Evolutionary conservation across 1,284 basidiomycete genomes (phyloP), one percentile per base, ranked within the genome.

Genomic region (Cryptococcus sp.): DNA sequence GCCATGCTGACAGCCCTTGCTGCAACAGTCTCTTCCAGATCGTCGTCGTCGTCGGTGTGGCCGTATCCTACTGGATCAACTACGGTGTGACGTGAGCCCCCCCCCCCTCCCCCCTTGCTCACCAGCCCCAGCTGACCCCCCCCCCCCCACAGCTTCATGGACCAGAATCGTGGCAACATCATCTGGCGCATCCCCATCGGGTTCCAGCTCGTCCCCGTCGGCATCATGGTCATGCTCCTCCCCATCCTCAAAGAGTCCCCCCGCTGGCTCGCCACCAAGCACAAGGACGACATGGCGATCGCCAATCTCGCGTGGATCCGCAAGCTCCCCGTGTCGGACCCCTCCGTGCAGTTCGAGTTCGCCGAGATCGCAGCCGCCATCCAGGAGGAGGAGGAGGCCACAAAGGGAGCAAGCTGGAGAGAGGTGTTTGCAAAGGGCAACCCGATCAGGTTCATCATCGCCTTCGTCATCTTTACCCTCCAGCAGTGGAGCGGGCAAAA

Each of bases 11-110:
- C 24, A n/a, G 11, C 11, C 24, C 20, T 2, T 20, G 21, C 21
- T 23, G 16, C n/a, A 86, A 21, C n/a, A 86, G 87, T 43, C 68
- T 88, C 28, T 89, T 91, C 81, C 89, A 92, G 70, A 84, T 91
- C 73, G 85, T 89, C 82, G 87, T 89, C 47, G 71, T 75, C 49
- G 66, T 73, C 57, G 73, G 73, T 40, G 77, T 77, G 28, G 73
- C 70, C 46, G 61, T 69, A 49, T 64, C 57, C 21, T 68, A 64
- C 57, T 69, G 67, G 66, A 60, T 68, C 50, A 64, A 61, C 55
- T 59, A 57, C 33, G 52, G 56, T 53, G 50, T 62, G 23, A 57
- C 53, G 48, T 50, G 21, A 36, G 33, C 20, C 5, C 18, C 24
- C 9, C 6, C 16, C 46, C 46, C n/a, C 5, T 18, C 8, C 46